These are phyloP conservation scores for Leccinum subtestaceum DNA, from an alignment of 768 basidiomycete species.

Conservation along the genomic window DNA sequence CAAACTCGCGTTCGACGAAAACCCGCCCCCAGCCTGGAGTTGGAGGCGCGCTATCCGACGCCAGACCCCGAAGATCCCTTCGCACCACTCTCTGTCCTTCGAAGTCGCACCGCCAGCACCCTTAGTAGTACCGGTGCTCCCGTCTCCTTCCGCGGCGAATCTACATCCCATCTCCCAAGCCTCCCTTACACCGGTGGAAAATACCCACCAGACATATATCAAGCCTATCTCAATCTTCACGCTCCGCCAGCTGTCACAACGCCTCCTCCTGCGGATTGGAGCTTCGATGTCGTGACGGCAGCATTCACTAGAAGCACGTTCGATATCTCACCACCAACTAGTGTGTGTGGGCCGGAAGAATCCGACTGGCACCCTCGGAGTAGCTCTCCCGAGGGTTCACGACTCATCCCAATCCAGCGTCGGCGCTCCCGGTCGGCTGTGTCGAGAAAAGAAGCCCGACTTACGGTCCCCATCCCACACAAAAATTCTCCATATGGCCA, in stretches of 20 bases:
- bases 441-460: constrained; percentile 31
- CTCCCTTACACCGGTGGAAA: constrained; percentile 32
- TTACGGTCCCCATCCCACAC: constrained; percentile 21
- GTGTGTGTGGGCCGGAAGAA: constrained; percentile 12
- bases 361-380: constrained; percentile 11
- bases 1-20: constrained; percentile 44
- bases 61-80: constrained; percentile 73
- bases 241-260: constrained; percentile 9
- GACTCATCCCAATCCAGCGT: constrained; percentile 27
- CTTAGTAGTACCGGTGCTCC: constrained; percentile 31
- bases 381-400: constrained; percentile 8
- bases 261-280: constrained; percentile 6
- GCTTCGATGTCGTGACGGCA: constrained; percentile 15
- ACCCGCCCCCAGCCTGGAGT: constrained; percentile 51
- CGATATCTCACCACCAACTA: constrained; percentile 15
- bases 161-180: constrained; percentile 30
- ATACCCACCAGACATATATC: constrained; percentile 34
- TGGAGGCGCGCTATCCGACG: constrained; percentile 55
- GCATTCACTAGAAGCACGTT: constrained; percentile 23
- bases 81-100: constrained; percentile 63
- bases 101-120: constrained; percentile 51
- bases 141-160: constrained; percentile 30
- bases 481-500: constrained; percentile 34
- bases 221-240: constrained; percentile 20
- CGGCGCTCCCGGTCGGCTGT: constrained; percentile 34